phyloP scores from a whole-genome alignment of 805 yeast species.

The Gaillardinia entomophila region DNA sequence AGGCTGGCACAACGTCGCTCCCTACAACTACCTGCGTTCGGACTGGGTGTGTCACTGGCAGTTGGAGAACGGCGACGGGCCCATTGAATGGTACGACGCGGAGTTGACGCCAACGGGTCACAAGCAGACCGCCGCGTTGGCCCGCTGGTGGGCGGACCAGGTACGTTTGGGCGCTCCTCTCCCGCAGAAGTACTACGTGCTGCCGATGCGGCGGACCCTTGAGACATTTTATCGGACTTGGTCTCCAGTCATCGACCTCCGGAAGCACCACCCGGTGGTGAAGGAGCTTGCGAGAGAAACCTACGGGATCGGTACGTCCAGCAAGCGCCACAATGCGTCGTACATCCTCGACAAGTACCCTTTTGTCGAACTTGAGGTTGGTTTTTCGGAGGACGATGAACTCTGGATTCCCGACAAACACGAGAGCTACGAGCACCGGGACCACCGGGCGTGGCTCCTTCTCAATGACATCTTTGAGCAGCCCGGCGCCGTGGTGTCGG shows the following conservation, averaged over 20 bases:
- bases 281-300: constrained; percentile 26
- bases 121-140: constrained; percentile 10
- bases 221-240: constrained; percentile 24
- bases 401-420: constrained; percentile 17
- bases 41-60: constrained; percentile 26
- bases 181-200: constrained; percentile 21
- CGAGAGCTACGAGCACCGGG: constrained; percentile 20
- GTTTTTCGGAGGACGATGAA: constrained; percentile 18
- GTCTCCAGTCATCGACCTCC: constrained; percentile 4
- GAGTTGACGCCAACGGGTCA: constrained; percentile 18
- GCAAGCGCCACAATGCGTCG: constrained; percentile 18
- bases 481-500: constrained; percentile 16
- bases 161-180: constrained; percentile 11
- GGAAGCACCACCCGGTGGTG: constrained; percentile 11
- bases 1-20: constrained; percentile 27
- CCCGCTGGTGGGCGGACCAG: constrained; percentile 8
- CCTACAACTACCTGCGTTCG: constrained; percentile 4
- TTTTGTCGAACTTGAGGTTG: constrained; percentile 17
- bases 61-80: constrained; percentile 11
- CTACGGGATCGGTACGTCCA: constrained; percentile 26
- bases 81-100: constrained; percentile 27
- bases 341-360: constrained; percentile 15
- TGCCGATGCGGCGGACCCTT: constrained; percentile 26
- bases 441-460: constrained; percentile 19
- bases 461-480: constrained; percentile 20